Evolutionary conservation across 73 alveolate genomes (phyloP).

Genomic region (Blepharisma japonicum): DNA sequence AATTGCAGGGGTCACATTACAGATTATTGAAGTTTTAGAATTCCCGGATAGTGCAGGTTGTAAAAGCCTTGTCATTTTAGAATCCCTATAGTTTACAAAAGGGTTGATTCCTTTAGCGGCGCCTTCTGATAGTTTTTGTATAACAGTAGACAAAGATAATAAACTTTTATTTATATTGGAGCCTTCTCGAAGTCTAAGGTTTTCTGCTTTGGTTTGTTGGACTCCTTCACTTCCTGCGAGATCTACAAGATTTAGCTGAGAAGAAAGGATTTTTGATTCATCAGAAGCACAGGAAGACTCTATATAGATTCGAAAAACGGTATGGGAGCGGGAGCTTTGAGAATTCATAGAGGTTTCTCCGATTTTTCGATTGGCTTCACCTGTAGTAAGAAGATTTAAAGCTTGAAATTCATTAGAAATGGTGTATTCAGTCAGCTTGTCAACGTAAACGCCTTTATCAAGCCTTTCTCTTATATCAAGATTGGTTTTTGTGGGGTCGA

Average conservation of each 20-base stretch:
- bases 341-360: slow-evolving; percentile 78
- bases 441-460: slow-evolving; percentile 74
- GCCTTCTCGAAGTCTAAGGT: slow-evolving; percentile 73
- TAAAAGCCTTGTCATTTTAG: slow-evolving; percentile 28
- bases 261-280: slow-evolving; percentile 61
- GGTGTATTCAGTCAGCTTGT: slow-evolving; percentile 68
- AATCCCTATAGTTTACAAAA: slow-evolving; percentile 3
- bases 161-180: slow-evolving; percentile 66
- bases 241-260: slow-evolving; percentile 80
- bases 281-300: slow-evolving; percentile 53
- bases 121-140: slow-evolving; percentile 54
- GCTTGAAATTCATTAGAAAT: slow-evolving; percentile 52
- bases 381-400: slow-evolving; percentile 53
- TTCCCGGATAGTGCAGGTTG: slow-evolving; percentile 6
- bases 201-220: slow-evolving; percentile 76
- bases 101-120: slow-evolving; percentile 66
- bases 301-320: slow-evolving; percentile 68
- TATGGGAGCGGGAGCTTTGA: slow-evolving; percentile 79
- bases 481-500: slow-evolving; percentile 54
- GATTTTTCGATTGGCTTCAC: slow-evolving; percentile 57
- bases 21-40: neutral
- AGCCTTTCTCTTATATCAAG: slow-evolving; percentile 70
- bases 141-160: slow-evolving; percentile 67
- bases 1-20: slow-evolving; percentile 7
- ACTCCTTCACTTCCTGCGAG: slow-evolving; percentile 91